Base-by-base conservation (phyloP, 495 filamentous ascomycete genomes). In the Usnea hakonensis region DNA sequence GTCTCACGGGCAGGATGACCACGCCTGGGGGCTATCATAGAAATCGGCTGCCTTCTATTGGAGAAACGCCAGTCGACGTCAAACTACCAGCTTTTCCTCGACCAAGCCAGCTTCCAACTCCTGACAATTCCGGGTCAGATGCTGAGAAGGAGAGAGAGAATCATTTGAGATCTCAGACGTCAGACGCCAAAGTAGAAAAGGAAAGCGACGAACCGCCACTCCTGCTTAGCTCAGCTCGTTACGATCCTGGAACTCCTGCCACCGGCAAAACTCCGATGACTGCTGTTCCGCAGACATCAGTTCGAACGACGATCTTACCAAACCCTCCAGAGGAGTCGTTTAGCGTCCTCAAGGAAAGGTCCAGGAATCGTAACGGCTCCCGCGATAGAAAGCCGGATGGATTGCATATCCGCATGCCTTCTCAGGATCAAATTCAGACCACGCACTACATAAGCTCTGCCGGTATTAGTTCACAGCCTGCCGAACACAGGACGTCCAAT, bases 321-420 rank as follows among this genome's bases (percentile, higher is more conserved):
- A 82, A 85, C 28, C 85, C 86, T 9, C 75, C 79, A 2, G 68
- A 74, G 16, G 82, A 82, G 33, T 70, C 83, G 9, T 85, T 85
- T 55, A 78, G 77, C 9, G 76, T 73, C 4, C 68, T 89, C 35
- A 84, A 85, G 70, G 82, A 85, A 60, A 76, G 84, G 43, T 78
- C 78, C 36, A 75, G 78, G 28, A 79, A 74, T 37, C 80, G 87
- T 37, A 89, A 89, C 68, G 87, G 87, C 17, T 91, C 91, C 33
- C 80, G 87, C 35, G 87, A 87, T 64, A 83, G 91, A 30, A 95
- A 93, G 62, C 91, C 91, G 16, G 85, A 89, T 63, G 89, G 87
- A 3, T 77, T 98, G 40, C 85, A 94, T 57, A 82, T 95, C 56
- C 84, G 86, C 21, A 79, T 89, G 64, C 81, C 86, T 40, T 77